These are phyloP conservation scores for Cystobasidium pallidum DNA, from an alignment of 1,284 basidiomycete genomes.

Conservation along the genomic window DNA sequence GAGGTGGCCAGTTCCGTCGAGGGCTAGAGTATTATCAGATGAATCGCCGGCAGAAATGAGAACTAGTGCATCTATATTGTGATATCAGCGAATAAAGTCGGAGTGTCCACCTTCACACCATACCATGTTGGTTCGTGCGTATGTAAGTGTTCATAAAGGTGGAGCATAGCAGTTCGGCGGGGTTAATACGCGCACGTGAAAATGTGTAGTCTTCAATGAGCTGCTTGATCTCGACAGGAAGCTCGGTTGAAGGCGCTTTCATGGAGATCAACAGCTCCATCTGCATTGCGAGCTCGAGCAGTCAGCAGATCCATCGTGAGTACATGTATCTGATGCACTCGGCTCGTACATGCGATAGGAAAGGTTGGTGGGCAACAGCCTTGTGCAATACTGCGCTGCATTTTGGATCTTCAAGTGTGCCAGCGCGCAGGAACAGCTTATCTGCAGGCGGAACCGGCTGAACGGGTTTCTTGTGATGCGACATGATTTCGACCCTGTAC, in stretches of 20 bases:
- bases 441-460: slow-evolving; percentile 26
- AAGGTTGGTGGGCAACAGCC: slow-evolving; percentile 25
- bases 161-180: slow-evolving; percentile 16
- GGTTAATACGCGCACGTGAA: slow-evolving; percentile 27
- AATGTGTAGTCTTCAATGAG: slow-evolving; percentile 25
- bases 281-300: neutral
- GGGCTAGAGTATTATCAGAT: slow-evolving; percentile 8
- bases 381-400: neutral
- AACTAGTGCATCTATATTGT: slow-evolving; percentile 16
- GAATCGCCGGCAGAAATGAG: slow-evolving; percentile 12
- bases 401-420: slow-evolving; percentile 2
- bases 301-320: neutral
- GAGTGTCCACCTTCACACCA: neutral
- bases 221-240: slow-evolving; percentile 21
- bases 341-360: slow-evolving; percentile 27
- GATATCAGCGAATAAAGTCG: neutral
- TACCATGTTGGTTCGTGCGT: neutral
- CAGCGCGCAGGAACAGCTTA: slow-evolving; percentile 29
- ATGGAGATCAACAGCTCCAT: slow-evolving; percentile 17
- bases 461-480: slow-evolving; percentile 40
- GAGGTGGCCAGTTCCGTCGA: slow-evolving; percentile 34
- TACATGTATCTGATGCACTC: neutral
- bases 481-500: slow-evolving; percentile 6
- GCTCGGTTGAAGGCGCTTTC: neutral
- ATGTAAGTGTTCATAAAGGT: slow-evolving; percentile 39